Conservation (phyloP, 139 green algal genomes). For the Chlamydomonas asymmetrica region DNA sequence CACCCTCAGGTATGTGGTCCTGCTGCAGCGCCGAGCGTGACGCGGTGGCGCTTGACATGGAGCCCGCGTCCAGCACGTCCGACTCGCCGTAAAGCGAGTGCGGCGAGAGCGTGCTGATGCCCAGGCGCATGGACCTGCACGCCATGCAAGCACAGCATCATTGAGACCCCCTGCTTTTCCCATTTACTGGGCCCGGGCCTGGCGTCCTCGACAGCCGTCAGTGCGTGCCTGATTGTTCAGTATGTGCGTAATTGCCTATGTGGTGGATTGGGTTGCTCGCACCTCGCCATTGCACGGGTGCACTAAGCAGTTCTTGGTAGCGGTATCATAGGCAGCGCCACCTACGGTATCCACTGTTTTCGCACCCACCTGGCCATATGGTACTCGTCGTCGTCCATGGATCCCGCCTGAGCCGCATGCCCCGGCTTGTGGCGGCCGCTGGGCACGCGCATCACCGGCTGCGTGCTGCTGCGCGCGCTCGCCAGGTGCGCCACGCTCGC, state of each 20-base stretch:
- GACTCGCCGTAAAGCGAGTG: constrained; percentile 58
- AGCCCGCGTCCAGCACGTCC: constrained; percentile 5
- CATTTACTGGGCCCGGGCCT: neutral
- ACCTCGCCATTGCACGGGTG: neutral
- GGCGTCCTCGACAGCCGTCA: neutral
- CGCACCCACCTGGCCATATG: constrained; percentile 14
- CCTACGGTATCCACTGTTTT: neutral
- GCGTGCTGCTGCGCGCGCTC: neutral
- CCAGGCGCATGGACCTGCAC: constrained; percentile 50
- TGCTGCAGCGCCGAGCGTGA: constrained; percentile 10
- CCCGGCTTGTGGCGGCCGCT: neutral
- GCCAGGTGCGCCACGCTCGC: neutral
- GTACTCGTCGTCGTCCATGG: constrained; percentile 8
- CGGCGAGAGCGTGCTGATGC: constrained; percentile 49
- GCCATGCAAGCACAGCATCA: too few relatives aligned
- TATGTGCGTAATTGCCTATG: neutral
- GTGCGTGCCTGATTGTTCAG: neutral
- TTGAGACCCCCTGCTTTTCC: neutral
- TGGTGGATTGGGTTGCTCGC: neutral
- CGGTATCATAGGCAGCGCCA: too few relatives aligned
- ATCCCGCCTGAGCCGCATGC: too few relatives aligned
- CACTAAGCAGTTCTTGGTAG: neutral
- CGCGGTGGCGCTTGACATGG: neutral
- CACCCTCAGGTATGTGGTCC: constrained; percentile 19
- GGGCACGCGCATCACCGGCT: neutral